Conservation (phyloP, 2,329 filamentous ascomycete genomes). For the Raffaelea albimanens region DNA sequence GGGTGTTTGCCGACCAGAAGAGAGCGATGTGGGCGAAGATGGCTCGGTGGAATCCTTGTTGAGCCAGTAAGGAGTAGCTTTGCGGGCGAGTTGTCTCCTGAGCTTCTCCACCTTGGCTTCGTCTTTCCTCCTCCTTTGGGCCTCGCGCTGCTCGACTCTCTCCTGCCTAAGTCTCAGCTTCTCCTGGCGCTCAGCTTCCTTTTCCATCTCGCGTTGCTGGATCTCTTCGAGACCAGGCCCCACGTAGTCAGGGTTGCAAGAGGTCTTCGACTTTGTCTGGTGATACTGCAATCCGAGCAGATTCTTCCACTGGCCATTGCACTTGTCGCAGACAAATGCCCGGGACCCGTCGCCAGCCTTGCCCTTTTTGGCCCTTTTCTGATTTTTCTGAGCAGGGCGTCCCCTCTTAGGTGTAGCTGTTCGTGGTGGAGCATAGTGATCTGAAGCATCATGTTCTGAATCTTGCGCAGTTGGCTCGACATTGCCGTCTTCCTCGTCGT, state of each 20-base stretch:
- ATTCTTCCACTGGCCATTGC: constrained; percentile 47
- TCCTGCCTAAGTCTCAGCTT: not conserved
- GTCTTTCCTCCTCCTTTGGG: too few species aligned
- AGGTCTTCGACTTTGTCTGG: constrained; percentile 40
- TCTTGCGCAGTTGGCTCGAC: too few species aligned
- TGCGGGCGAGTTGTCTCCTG: too few species aligned
- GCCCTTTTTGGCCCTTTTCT: constrained; percentile 13
- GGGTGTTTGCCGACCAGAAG: too few species aligned
- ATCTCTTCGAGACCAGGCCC: constrained; percentile 13
- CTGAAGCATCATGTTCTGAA: too few species aligned
- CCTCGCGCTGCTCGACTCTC: too few species aligned
- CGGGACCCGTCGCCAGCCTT: not conserved
- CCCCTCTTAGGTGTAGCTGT: not conserved
- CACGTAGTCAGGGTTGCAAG: constrained; percentile 41
- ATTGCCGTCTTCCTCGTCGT: too few species aligned
- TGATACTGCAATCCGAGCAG: constrained; percentile 50
- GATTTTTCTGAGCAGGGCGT: not conserved
- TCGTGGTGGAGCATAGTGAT: not conserved
- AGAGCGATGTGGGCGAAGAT: too few species aligned
- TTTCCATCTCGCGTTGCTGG: not conserved
- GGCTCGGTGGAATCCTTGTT: too few species aligned
- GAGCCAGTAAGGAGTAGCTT: too few species aligned
- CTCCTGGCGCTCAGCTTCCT: not conserved
- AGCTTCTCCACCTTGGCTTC: too few species aligned
- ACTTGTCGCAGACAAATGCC: constrained; percentile 39